These are phyloP conservation scores for Aspergillus ochraceus DNA, from an alignment of 2,329 filamentous ascomycete genomes.

Conservation along the genomic window DNA sequence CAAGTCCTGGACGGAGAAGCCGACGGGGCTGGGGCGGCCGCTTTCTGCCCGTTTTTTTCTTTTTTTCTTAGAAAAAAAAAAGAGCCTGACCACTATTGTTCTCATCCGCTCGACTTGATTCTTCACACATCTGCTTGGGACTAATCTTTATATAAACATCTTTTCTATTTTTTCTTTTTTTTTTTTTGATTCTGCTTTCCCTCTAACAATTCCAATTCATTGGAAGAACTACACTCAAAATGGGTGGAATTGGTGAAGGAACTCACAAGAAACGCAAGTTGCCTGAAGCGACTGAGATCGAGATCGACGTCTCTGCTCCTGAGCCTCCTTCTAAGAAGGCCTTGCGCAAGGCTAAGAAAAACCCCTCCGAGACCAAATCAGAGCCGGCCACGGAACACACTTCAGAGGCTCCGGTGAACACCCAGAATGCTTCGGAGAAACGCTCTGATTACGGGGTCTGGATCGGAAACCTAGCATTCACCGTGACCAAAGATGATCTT, in stretches of 20 bases:
- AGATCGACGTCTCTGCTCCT: conserved; percentile 85
- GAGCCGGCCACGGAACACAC: conserved; percentile 37
- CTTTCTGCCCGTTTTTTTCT: conserved; percentile 24
- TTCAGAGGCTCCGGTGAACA: conserved; percentile 33
- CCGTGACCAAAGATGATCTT: conserved; percentile 70
- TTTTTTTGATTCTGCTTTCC: not conserved
- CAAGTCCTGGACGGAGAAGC: not conserved
- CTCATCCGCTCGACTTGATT: not conserved
- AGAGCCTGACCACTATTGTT: not conserved
- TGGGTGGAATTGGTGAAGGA: conserved; percentile 29
- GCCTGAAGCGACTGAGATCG: conserved; percentile 62
- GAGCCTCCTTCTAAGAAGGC: conserved; percentile 95
- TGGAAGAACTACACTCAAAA: conserved; percentile 11
- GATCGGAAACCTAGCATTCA: conserved; percentile 95
- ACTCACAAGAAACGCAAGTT: conserved; percentile 70
- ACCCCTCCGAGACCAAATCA: conserved; percentile 20
- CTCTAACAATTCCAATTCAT: not conserved
- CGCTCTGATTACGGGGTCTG: conserved; percentile 85
- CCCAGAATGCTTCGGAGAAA: conserved; percentile 31
- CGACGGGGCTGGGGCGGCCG: conserved; percentile 18
- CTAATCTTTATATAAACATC: not conserved
- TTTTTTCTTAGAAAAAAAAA: conserved; percentile 25
- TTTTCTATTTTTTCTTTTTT: not conserved
- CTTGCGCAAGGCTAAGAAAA: conserved; percentile 83
- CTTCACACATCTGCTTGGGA: not conserved